These are phyloP conservation scores for Crithidia bombi DNA, from an alignment of 208 protist genomes.

Conservation along the genomic window DNA sequence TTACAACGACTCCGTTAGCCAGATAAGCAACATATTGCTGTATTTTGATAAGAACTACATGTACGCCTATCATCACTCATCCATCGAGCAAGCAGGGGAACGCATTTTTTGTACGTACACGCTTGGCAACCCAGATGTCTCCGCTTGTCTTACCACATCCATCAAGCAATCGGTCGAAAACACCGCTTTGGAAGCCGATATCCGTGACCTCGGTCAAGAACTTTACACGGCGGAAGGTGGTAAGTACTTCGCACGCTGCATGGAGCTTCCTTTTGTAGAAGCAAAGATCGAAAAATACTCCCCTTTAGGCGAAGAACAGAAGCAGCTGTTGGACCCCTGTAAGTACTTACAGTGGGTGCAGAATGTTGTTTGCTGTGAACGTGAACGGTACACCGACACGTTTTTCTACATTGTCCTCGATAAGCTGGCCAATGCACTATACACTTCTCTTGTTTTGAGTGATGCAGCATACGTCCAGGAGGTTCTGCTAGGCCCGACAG, in stretches of 20 bases:
- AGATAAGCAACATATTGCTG: slow-evolving; percentile 56
- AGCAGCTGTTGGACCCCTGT: slow-evolving; percentile 3
- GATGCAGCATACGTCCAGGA: slow-evolving; percentile 18
- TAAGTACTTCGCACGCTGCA: slow-evolving; percentile 32
- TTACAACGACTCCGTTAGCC: slow-evolving; percentile 51
- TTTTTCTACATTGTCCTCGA: slow-evolving; percentile 37
- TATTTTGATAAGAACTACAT: slow-evolving; percentile 74
- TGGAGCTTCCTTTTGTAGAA: slow-evolving; percentile 40
- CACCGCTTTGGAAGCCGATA: slow-evolving; percentile 10
- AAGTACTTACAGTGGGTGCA: slow-evolving; percentile 37
- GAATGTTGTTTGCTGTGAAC: slow-evolving; percentile 15
- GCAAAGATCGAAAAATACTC: slow-evolving; percentile 31
- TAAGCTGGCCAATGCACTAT: slow-evolving; percentile 30
- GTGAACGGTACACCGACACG: slow-evolving; percentile 23
- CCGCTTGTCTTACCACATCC: slow-evolving; percentile 13
- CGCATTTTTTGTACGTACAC: slow-evolving; percentile 49
- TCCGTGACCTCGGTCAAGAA: slow-evolving; percentile 33
- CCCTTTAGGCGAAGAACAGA: slow-evolving; percentile 21
- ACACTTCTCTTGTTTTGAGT: slow-evolving; percentile 25
- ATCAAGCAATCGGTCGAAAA: slow-evolving; percentile 28
- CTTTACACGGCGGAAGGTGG: slow-evolving; percentile 31
- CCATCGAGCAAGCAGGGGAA: slow-evolving; percentile 54
- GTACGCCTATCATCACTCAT: slow-evolving; percentile 38
- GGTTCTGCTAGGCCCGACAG: slow-evolving; percentile 26
- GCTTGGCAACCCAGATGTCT: slow-evolving; percentile 29